Percentiles rank a stretch among this genome's conserved stretches.
phyloP scores from a whole-genome alignment of 352 stramenopile genomes.

The Vaucheria bursata region DNA sequence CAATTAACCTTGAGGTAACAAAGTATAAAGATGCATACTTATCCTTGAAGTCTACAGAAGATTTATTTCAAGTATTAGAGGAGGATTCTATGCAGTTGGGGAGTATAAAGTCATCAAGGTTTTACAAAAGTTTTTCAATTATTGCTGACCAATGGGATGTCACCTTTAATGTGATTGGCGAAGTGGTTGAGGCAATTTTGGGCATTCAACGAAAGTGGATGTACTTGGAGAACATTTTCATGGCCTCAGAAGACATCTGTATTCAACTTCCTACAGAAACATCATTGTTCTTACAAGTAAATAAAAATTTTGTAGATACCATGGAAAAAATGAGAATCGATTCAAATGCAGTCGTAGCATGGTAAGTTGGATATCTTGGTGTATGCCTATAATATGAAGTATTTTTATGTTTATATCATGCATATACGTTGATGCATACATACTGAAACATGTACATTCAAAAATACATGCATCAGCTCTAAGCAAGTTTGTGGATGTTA shows the following conservation, averaged over 20 bases:
- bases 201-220: slow-evolving; percentile 85
- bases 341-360: slow-evolving; percentile 34
- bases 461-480: not conserved
- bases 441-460: not conserved
- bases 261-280: slow-evolving; percentile 71
- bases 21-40: slow-evolving; percentile 84
- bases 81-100: slow-evolving; percentile 81
- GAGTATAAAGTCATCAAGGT: slow-evolving; percentile 83
- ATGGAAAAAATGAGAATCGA: slow-evolving; percentile 42
- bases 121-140: slow-evolving; percentile 74
- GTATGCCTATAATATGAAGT: not conserved
- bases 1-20: slow-evolving; percentile 74
- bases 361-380: not conserved
- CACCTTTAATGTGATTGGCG: slow-evolving; percentile 66
- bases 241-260: slow-evolving; percentile 82
- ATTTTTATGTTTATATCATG: not conserved
- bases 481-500: not conserved
- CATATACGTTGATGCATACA: no score
- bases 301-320: slow-evolving; percentile 22
- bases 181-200: slow-evolving; percentile 73
- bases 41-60: slow-evolving; percentile 77
- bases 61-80: slow-evolving; percentile 73
- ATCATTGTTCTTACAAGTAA: slow-evolving; percentile 43
- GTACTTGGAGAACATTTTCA: slow-evolving; percentile 87
- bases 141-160: slow-evolving; percentile 78